Conservation (phyloP, 495 filamentous ascomycete genomes). For the Annulohypoxylon bovei region DNA sequence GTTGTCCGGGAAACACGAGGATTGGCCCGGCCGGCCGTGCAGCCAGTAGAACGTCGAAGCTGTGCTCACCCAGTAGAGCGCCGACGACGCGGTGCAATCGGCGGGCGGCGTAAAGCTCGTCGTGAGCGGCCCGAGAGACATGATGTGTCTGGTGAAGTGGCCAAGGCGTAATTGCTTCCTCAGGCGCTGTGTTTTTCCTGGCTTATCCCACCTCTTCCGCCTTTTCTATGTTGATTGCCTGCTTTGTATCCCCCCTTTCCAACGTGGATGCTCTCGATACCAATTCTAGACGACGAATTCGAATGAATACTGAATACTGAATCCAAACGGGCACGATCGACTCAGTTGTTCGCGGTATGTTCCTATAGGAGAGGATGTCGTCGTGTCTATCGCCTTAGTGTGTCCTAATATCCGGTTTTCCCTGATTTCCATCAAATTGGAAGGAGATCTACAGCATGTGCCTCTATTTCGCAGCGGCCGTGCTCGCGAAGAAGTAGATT, state of each 20-base stretch:
- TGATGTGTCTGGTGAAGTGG: background rate
- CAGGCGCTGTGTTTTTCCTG: background rate
- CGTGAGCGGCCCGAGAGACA: slow-evolving; percentile 51
- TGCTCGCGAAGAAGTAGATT: background rate
- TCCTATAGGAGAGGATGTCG: background rate
- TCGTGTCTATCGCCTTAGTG: background rate
- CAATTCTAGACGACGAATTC: background rate
- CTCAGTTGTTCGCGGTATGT: background rate
- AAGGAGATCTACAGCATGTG: background rate
- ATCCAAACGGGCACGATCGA: background rate
- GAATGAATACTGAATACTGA: no score
- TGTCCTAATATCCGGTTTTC: background rate
- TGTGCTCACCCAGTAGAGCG: slow-evolving; percentile 53
- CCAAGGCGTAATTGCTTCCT: background rate
- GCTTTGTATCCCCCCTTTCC: background rate
- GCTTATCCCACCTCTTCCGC: background rate
- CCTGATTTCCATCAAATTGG: background rate
- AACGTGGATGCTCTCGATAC: background rate
- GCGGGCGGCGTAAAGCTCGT: slow-evolving; percentile 47
- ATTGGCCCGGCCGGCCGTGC: slow-evolving; percentile 24
- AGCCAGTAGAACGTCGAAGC: slow-evolving; percentile 47
- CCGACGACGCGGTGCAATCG: slow-evolving; percentile 47
- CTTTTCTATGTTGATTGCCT: background rate
- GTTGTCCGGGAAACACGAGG: slow-evolving; percentile 34
- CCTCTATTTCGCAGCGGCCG: background rate